These are phyloP conservation scores for Sugiyamaella novakii DNA, from an alignment of 1,139 yeast species.

Conservation along the genomic window DNA sequence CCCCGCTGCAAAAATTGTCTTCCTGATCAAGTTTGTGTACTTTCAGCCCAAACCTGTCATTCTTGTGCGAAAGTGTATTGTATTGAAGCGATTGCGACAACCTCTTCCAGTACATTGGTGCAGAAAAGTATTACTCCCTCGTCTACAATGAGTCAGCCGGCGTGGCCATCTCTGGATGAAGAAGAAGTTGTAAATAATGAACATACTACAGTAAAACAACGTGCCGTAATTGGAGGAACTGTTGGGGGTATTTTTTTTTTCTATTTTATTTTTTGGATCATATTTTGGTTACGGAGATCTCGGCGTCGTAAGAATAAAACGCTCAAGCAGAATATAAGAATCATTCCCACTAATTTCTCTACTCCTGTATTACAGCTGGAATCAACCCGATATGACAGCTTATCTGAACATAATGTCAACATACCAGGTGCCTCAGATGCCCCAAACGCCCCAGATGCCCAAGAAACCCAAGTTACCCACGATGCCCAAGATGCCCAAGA, in stretches of 20 bases:
- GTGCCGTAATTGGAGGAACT: slow-evolving; percentile 27
- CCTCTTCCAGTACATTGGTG: slow-evolving; percentile 1
- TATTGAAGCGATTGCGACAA: slow-evolving; percentile 11
- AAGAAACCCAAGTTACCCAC: not conserved
- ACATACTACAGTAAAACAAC: slow-evolving; percentile 11
- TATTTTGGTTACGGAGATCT: slow-evolving; percentile 13
- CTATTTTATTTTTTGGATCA: slow-evolving; percentile 19
- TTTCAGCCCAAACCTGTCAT: slow-evolving; percentile 24
- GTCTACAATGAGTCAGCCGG: slow-evolving; percentile 5
- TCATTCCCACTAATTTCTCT: not conserved
- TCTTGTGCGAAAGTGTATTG: slow-evolving; percentile 23
- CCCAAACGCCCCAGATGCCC: not conserved
- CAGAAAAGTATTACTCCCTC: slow-evolving; percentile 7
- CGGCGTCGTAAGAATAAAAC: not conserved
- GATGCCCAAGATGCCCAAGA: not conserved
- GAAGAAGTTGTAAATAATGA: not conserved
- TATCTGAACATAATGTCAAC: not conserved
- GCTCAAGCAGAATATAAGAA: not conserved
- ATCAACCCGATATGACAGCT: not conserved
- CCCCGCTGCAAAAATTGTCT: slow-evolving; percentile 24
- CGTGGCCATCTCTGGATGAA: slow-evolving; percentile 15
- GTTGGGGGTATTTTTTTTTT: slow-evolving; percentile 25
- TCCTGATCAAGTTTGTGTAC: slow-evolving; percentile 20
- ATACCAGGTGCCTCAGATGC: not conserved
- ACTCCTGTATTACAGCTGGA: slow-evolving; percentile 3